Conservation (phyloP, 768 basidiomycete species). For the Boletus vinaceobasis region DNA sequence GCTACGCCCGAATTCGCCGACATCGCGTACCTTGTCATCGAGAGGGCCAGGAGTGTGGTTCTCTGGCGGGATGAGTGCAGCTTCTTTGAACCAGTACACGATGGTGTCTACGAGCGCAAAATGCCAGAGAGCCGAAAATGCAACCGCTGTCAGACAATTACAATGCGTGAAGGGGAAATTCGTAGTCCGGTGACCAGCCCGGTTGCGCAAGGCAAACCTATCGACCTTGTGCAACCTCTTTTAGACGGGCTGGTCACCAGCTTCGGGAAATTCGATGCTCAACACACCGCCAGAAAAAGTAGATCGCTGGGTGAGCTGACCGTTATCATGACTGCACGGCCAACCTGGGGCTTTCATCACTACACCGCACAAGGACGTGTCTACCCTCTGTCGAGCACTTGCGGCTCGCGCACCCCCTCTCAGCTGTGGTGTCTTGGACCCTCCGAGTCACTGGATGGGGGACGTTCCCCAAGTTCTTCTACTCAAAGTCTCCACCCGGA, state of each 20-base stretch:
- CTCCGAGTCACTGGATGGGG: slow-evolving; percentile 22
- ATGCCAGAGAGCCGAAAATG: slow-evolving; percentile 28
- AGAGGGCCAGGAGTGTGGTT: slow-evolving; percentile 17
- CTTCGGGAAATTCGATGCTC: slow-evolving; percentile 74
- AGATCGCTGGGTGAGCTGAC: slow-evolving; percentile 93
- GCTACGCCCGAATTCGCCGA: slow-evolving; percentile 11
- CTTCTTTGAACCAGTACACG: slow-evolving; percentile 21
- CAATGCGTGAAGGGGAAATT: no score
- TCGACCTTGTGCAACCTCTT: no score
- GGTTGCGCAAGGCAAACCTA: no score
- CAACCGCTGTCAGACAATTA: no score
- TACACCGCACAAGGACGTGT: slow-evolving; percentile 57
- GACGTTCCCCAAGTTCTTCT: slow-evolving; percentile 43
- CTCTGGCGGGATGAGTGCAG: slow-evolving; percentile 8
- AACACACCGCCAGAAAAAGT: slow-evolving; percentile 74
- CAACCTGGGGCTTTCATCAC: slow-evolving; percentile 65
- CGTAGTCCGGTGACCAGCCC: no score
- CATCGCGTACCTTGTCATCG: slow-evolving; percentile 21
- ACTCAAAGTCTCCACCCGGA: slow-evolving; percentile 33
- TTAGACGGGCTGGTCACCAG: no score
- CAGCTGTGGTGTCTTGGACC: slow-evolving; percentile 46
- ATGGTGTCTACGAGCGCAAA: slow-evolving; percentile 31
- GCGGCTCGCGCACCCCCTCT: slow-evolving; percentile 48
- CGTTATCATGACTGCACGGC: slow-evolving; percentile 73
- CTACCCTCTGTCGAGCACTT: slow-evolving; percentile 55